Evolutionary conservation across 805 yeast genomes (phyloP).

Genomic region (Candida mattraensis): DNA sequence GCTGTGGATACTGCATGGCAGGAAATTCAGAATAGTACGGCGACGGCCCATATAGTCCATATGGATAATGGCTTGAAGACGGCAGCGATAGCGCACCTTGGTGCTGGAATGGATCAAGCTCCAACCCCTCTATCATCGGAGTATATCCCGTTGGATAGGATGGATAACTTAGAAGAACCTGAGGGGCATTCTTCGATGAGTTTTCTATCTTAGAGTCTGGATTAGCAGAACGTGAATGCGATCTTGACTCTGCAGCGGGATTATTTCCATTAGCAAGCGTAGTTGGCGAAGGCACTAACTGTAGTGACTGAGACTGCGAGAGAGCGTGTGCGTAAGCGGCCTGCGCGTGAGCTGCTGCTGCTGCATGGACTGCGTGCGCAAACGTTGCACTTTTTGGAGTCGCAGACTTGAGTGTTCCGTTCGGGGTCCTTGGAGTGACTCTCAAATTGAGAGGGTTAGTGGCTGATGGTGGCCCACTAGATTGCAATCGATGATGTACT

Average conservation of each 20-base stretch:
- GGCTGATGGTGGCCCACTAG: constrained; percentile 9
- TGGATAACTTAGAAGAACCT: constrained; percentile 17
- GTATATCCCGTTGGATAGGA: constrained; percentile 13
- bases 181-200: constrained; percentile 10
- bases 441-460: constrained; percentile 15
- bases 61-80: constrained; percentile 21
- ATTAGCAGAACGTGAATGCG: constrained; percentile 12
- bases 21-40: constrained; percentile 22
- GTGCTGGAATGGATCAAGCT: constrained; percentile 16
- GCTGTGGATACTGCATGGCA: constrained; percentile 13
- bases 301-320: constrained; percentile 15
- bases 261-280: constrained; percentile 12
- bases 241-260: constrained; percentile 8
- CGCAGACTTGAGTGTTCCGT: constrained; percentile 13
- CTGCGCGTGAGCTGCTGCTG: constrained; percentile 15
- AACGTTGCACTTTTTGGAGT: constrained; percentile 22
- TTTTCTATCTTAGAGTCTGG: constrained; percentile 9
- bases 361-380: constrained; percentile 14
- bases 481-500: constrained; percentile 16
- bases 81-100: constrained; percentile 17
- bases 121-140: constrained; percentile 18
- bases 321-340: constrained; percentile 14
- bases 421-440: constrained; percentile 22
- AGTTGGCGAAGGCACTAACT: constrained; percentile 18
- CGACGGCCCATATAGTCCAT: constrained; percentile 23